phyloP scores from a whole-genome alignment of 192 early-diverging fungal species.

The Umbelopsis vinacea region DNA sequence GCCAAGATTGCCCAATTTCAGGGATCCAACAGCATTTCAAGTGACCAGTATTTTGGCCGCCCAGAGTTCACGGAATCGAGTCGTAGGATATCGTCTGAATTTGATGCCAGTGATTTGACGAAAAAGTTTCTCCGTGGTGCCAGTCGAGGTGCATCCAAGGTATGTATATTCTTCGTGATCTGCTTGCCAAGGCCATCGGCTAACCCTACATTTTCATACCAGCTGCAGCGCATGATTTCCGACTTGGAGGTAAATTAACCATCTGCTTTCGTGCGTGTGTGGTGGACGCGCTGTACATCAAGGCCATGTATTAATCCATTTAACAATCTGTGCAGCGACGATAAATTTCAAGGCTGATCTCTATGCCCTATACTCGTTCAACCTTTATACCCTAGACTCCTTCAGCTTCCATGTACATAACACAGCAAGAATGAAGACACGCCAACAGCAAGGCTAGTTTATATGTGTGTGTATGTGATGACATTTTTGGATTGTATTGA shows the following conservation, averaged over 20 bases:
- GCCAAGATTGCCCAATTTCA: slow-evolving; percentile 70
- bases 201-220: not conserved
- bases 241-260: slow-evolving; percentile 7
- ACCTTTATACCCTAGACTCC: not conserved
- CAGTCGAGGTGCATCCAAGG: slow-evolving; percentile 5
- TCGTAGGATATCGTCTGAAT: not conserved
- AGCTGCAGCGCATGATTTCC: slow-evolving; percentile 12
- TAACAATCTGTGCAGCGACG: no score
- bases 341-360: no score
- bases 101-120: not conserved
- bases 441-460: not conserved
- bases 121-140: slow-evolving; percentile 15
- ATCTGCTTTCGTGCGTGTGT: not conserved
- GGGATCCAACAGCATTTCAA: slow-evolving; percentile 79
- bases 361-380: no score
- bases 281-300: no score
- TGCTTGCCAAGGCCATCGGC: not conserved
- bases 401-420: not conserved
- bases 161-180: not conserved
- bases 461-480: not conserved
- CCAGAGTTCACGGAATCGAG: slow-evolving; percentile 4
- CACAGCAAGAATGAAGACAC: not conserved
- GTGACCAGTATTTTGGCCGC: slow-evolving; percentile 90
- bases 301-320: no score
- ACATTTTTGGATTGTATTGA: slow-evolving; percentile 3